Conservation (phyloP, 805 yeast species). For the Saturnispora saitoi region DNA sequence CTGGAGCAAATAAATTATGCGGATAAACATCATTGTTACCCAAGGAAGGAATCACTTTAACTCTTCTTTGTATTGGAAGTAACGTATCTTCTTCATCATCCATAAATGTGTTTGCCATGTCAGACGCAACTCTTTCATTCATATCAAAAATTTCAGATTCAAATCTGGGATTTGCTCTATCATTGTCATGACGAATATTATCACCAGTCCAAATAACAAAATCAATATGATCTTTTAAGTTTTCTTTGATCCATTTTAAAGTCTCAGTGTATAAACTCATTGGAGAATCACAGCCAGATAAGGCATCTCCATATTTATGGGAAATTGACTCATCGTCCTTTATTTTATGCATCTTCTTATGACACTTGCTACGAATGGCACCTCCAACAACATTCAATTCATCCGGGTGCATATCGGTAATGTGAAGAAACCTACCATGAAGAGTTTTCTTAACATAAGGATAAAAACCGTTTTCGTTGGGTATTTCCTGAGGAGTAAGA, state of each 20-base stretch:
- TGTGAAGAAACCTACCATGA: conserved; percentile 76
- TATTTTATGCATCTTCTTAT: conserved; percentile 32
- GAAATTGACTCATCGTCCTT: conserved; percentile 36
- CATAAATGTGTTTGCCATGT: conserved; percentile 45
- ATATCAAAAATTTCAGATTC: conserved; percentile 62
- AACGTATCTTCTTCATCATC: conserved; percentile 32
- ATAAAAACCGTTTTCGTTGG: conserved; percentile 4
- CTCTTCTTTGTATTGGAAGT: conserved; percentile 25
- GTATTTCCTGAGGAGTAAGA: conserved; percentile 6
- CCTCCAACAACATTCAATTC: conserved; percentile 49
- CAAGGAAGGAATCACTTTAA: conserved; percentile 54
- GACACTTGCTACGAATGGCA: conserved; percentile 46
- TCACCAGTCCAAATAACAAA: conserved; percentile 91
- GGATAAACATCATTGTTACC: conserved; percentile 90
- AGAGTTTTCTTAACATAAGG: conserved; percentile 21
- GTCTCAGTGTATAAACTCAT: conserved; percentile 51
- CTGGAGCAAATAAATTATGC: conserved; percentile 75
- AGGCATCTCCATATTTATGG: conserved; percentile 65
- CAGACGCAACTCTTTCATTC: conserved; percentile 49
- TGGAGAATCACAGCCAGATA: conserved; percentile 74
- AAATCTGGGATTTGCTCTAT: conserved; percentile 63
- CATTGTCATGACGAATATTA: conserved; percentile 78
- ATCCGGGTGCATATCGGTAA: conserved; percentile 86
- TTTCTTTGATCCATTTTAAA: conserved; percentile 53
- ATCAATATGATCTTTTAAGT: conserved; percentile 68